Evolutionary conservation across 2,329 filamentous ascomycete species (phyloP).

Genomic region (Exserohilum rostratum): DNA sequence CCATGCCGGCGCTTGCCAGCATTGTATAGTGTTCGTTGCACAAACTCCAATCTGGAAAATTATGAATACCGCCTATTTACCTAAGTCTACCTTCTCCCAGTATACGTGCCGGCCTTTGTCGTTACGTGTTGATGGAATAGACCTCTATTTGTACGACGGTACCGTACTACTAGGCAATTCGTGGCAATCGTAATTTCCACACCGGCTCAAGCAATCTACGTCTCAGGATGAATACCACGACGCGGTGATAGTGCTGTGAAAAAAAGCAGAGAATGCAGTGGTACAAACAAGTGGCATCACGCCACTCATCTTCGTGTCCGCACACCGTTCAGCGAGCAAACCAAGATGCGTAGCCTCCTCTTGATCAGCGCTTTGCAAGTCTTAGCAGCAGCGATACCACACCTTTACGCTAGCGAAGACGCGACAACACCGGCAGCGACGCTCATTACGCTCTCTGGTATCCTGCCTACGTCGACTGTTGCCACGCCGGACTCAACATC

Average conservation of each 20-base stretch:
- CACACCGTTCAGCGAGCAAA: slow-evolving; percentile 4
- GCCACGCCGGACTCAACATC: slow-evolving; percentile 23
- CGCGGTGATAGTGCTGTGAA: slow-evolving; percentile 5
- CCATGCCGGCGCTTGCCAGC: slow-evolving; percentile 18
- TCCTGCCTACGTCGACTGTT: slow-evolving; percentile 22
- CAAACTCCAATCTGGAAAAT: slow-evolving; percentile 13
- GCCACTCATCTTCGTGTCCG: background rate
- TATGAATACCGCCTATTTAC: background rate
- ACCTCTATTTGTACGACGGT: background rate
- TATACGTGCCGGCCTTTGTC: slow-evolving; percentile 1
- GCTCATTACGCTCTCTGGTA: slow-evolving; percentile 7
- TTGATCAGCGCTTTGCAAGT: slow-evolving; percentile 9
- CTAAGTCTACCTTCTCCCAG: slow-evolving; percentile 26
- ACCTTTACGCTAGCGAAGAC: slow-evolving; percentile 13
- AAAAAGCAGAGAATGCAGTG: slow-evolving; percentile 4
- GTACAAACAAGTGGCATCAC: slow-evolving; percentile 10
- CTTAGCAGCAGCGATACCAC: slow-evolving; percentile 15
- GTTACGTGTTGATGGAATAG: slow-evolving; percentile 14
- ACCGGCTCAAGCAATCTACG: slow-evolving; percentile 15
- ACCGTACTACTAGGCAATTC: slow-evolving; percentile 19
- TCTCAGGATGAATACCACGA: slow-evolving; percentile 2
- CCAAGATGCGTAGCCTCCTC: slow-evolving; percentile 21
- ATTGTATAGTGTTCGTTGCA: slow-evolving; percentile 24
- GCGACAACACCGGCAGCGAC: slow-evolving; percentile 4
- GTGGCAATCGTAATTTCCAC: slow-evolving; percentile 14